Conservation (phyloP, 371 early-diverging fungal species). For the Mortierella sp. region DNA sequence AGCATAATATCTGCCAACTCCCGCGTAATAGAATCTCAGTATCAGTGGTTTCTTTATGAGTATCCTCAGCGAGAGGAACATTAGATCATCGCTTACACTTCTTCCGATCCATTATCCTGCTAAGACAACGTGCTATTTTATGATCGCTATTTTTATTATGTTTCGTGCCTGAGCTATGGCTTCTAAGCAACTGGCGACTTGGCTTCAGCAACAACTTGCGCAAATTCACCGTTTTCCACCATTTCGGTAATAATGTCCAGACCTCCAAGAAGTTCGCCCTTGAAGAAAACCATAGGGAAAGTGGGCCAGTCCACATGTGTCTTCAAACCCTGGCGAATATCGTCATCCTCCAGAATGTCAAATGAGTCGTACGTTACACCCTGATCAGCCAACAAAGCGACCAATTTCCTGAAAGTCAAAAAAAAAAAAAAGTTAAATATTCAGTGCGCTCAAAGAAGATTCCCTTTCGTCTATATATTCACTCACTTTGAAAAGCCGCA, state of each 20-base stretch:
- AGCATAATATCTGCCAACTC: no score
- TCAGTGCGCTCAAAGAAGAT: background rate
- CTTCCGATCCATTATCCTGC: no score
- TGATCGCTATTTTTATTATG: background rate
- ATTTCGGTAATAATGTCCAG: slow-evolving; percentile 94
- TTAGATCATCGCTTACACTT: no score
- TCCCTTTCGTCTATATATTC: no score
- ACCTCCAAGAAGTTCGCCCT: slow-evolving; percentile 95
- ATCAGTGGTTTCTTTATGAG: no score
- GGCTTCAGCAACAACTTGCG: slow-evolving; percentile 43
- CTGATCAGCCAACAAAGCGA: slow-evolving; percentile 77
- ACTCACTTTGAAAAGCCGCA: slow-evolving; percentile 88
- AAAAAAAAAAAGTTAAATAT: slow-evolving; percentile 7
- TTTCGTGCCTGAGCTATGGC: background rate
- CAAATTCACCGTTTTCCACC: slow-evolving; percentile 64
- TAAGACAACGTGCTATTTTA: background rate
- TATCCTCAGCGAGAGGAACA: no score
- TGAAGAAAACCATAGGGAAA: slow-evolving; percentile 83
- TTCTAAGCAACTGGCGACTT: slow-evolving; percentile 28
- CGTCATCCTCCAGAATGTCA: slow-evolving; percentile 90
- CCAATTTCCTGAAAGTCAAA: slow-evolving; percentile 60
- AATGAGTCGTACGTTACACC: slow-evolving; percentile 82
- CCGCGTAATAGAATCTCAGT: no score
- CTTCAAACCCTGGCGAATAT: slow-evolving; percentile 82
- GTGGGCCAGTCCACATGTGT: slow-evolving; percentile 71